phyloP scores from a whole-genome alignment of 23 red algal species.

The Agarophyton chilense region DNA sequence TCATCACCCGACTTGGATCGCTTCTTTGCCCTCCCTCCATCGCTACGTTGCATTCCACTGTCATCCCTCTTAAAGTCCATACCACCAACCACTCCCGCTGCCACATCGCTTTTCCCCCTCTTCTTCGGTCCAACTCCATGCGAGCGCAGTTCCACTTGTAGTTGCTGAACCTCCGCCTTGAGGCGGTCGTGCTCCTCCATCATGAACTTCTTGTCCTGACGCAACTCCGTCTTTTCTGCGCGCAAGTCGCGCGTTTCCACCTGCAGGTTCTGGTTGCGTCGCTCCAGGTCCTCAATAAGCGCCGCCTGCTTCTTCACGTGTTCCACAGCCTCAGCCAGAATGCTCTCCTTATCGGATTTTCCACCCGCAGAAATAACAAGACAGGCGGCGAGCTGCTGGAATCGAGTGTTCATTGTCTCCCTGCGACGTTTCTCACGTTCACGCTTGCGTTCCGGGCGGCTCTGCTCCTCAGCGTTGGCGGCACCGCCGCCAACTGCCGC shows the following conservation, averaged over 20 bases:
- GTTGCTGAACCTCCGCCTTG: constrained; percentile 24
- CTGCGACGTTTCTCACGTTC: constrained; percentile 59
- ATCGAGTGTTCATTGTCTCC: constrained; percentile 54
- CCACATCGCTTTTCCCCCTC: not conserved
- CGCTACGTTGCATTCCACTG: not conserved
- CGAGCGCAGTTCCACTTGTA: not conserved
- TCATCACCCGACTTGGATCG: not conserved
- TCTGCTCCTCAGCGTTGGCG: constrained; percentile 24
- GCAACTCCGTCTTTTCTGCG: constrained; percentile 52
- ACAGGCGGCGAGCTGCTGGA: constrained; percentile 40
- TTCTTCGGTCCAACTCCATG: not conserved
- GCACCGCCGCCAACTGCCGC: not conserved
- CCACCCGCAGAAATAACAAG: constrained; percentile 29
- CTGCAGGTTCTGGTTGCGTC: constrained; percentile 20
- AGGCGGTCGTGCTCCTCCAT: constrained; percentile 36
- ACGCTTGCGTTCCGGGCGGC: constrained; percentile 55
- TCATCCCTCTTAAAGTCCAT: constrained; percentile 26
- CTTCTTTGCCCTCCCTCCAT: constrained; percentile 2
- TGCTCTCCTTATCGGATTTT: constrained; percentile 53
- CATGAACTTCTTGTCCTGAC: constrained; percentile 59
- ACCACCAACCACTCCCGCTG: not conserved
- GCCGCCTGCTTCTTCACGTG: constrained; percentile 43
- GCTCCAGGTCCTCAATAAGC: constrained; percentile 11
- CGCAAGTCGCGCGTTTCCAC: constrained; percentile 46
- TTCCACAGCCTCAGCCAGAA: constrained; percentile 64